Conservation (phyloP, 805 yeast genomes). For the Spathaspora sp. region DNA sequence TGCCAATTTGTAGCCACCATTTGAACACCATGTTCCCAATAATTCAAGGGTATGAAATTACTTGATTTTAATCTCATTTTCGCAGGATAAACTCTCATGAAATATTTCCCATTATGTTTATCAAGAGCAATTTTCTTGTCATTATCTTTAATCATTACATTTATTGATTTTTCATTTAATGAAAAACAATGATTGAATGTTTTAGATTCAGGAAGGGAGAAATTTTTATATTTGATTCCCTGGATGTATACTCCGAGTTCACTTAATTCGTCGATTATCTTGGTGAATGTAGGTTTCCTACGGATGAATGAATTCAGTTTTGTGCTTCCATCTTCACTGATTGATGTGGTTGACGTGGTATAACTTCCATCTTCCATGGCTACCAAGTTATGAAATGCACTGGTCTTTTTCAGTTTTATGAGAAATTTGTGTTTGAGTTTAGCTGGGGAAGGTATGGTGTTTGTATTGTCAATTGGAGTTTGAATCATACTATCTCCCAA, state of each 20-base stretch:
- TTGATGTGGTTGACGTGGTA: conserved; percentile 18
- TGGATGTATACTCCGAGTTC: conserved; percentile 66
- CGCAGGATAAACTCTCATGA: conserved; percentile 88
- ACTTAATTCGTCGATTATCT: conserved; percentile 43
- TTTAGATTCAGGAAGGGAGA: conserved; percentile 83
- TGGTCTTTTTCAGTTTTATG: conserved; percentile 70
- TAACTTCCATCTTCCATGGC: conserved; percentile 18
- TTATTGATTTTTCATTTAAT: conserved; percentile 69
- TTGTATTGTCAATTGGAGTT: conserved; percentile 29
- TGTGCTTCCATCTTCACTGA: conserved; percentile 34
- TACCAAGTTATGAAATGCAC: conserved; percentile 12
- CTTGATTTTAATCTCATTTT: conserved; percentile 70
- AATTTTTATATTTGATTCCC: conserved; percentile 77
- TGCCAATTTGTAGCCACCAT: conserved; percentile 99
- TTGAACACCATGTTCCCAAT: conserved; percentile 86
- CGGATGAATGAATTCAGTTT: conserved; percentile 16
- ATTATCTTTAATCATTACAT: conserved; percentile 60
- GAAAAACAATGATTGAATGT: conserved; percentile 81
- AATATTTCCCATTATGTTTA: conserved; percentile 71
- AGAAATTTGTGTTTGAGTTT: conserved; percentile 68
- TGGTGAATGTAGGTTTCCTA: conserved; percentile 16
- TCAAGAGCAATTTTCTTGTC: conserved; percentile 51
- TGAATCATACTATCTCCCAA: conserved; percentile 58
- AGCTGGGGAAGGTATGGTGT: conserved; percentile 65
- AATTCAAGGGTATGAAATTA: conserved; percentile 74